Evolutionary conservation across 2,329 filamentous ascomycete species (phyloP), one percentile per base, ranked within the genome.

Genomic region (Beauveria brongniartii): DNA sequence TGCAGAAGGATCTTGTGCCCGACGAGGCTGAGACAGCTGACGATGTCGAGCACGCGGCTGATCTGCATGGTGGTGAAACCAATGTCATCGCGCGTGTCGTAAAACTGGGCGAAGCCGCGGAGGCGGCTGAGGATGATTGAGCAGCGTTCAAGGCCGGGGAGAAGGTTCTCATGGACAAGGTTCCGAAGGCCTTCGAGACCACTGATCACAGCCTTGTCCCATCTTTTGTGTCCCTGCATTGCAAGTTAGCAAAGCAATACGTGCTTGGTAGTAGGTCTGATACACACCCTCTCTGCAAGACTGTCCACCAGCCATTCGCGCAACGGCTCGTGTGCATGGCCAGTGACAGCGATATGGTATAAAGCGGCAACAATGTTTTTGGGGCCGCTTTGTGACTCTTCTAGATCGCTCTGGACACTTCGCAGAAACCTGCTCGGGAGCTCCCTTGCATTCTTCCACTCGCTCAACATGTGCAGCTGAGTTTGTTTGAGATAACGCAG

Each of bases 301-400:
- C 89, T 89, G 68, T 96, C 91, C 5, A 92, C 84, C 1, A 99
- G 80, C 88, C 95, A 99, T 70, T 97, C 92, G 62, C 86, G 87
- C 59, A 97, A 79, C 22, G 85, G 82, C 10, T 84, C 82, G 57
- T 88, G 85, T 28, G 89, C 91, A 69, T 94, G 85, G 0, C 92
- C 92, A 0, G 92, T 96, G 34, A 91, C 85, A 5, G 91, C 89
- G 0, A 93, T 82, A 69, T 96, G 92, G 70, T 91, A 96, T 9
- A 96, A 75, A 4, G 90, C 90, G 51, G 90, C 84, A 0, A 90
- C 83, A 55, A 96, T 86, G 53, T 80, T 78, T 65, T 75, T 75
- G 10, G 78, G 78, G 0, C 87, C 87, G 63, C 82, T 80, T 12
- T 79, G 78, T 5, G 72, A 70, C 48, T 86, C 84, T 54, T 83